Conservation (phyloP, 352 stramenopile species). For the Globisporangium ultimum region DNA sequence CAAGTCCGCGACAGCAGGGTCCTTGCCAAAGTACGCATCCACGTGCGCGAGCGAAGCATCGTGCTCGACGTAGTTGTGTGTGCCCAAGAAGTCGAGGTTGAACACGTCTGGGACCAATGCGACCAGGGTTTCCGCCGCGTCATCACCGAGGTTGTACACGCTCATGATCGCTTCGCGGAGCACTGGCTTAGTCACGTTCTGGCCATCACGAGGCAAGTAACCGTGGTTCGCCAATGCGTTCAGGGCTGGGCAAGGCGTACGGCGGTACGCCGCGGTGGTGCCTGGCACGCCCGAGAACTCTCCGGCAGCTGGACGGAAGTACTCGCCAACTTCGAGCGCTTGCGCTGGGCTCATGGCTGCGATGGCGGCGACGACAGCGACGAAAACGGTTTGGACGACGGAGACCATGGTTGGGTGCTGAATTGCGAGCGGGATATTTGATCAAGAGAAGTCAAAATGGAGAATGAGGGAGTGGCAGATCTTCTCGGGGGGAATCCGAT, state of each 20-base stretch:
- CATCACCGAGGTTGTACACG: conserved; percentile 47
- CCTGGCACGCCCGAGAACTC: conserved; percentile 46
- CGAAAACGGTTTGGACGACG: no score
- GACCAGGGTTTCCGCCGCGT: conserved; percentile 28
- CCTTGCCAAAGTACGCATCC: conserved; percentile 38
- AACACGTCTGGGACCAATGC: conserved; percentile 40
- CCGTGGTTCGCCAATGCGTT: conserved; percentile 76
- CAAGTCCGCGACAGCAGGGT: conserved; percentile 38
- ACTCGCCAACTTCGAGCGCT: conserved; percentile 11
- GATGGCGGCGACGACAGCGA: no score
- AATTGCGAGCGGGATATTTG: no score
- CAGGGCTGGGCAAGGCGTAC: conserved; percentile 54
- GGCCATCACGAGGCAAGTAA: conserved; percentile 54
- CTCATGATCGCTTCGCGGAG: conserved; percentile 34
- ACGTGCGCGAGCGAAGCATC: conserved; percentile 68
- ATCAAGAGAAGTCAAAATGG: no score
- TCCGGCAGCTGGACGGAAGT: conserved; percentile 31
- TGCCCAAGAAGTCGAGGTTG: conserved; percentile 2
- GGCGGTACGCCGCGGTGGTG: conserved; percentile 37
- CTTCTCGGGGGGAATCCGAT: no score
- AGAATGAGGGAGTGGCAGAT: no score
- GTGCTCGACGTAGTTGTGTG: conserved; percentile 66
- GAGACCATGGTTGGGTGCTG: no score
- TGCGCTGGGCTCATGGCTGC: no score
- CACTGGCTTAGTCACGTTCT: conserved; percentile 35